Base-by-base conservation (phyloP, 306 rosid species). In the Malus sieversii region DNA sequence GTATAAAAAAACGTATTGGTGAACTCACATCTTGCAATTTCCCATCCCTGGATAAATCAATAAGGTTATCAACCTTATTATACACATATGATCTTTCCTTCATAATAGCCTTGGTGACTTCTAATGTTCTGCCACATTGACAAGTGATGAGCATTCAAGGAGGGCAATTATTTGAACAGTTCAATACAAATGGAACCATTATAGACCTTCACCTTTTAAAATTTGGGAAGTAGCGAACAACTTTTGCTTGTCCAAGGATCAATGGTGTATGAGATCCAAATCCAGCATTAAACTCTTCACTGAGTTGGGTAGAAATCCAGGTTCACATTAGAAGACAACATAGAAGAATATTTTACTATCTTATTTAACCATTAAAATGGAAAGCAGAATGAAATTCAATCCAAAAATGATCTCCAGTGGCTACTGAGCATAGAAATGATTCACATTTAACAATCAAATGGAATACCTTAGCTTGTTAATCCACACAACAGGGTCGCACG, bases 181-280 rank as follows among this genome's bases (percentile, higher is more conserved):
- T 62, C 51, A 18, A 19, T n/a, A 14, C 22, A 71, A 33, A 58
- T 6, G 57, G 32, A 62, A 63, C 40, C 70, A 40, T 65, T 70
- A 68, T 40, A 52, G 59, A 62, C 55, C 32, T 82, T 77, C 77
- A 95, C 98, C 98, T 89, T 81, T 89, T 93, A 76, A 85, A 89
- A 84, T 95, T 83, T 42, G 97, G 92, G 42, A 80, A 92, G 81
- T 92, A 95, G 35, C 97, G 96, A 57, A 92, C 90, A 82, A 95
- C 96, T 78, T 89, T 95, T 81, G 97, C 97, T 88, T 95, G 98
- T 74, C 98, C 98, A 75, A 89, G 93, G 90, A 95, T 80, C 88
- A 95, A 79, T 33, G 98, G 91, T 38, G 97, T 95, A 78, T 95
- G 97, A 83, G 98, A 92, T 71, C 97, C 98, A 85, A 95, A 95